Evolutionary conservation across 495 filamentous ascomycete genomes (phyloP).

Genomic region (Hypoxylon crocopeplum): DNA sequence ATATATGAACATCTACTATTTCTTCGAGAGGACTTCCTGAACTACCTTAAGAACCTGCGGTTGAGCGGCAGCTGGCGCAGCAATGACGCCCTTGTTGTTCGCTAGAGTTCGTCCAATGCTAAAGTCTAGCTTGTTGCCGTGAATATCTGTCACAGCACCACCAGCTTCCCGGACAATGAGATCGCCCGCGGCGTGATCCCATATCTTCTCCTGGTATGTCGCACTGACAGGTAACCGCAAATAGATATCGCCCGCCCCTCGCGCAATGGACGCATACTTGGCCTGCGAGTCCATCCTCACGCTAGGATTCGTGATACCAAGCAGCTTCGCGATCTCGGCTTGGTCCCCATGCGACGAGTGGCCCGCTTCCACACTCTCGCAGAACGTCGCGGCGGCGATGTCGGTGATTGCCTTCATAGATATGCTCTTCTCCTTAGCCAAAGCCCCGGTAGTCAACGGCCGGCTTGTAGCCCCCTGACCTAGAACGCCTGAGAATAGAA

Average conservation of each 20-base stretch:
- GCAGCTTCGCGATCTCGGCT: conserved; percentile 77
- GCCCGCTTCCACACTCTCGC: conserved; percentile 90
- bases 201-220: conserved; percentile 98
- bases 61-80: conserved; percentile 79
- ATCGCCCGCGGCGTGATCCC: conserved; percentile 98
- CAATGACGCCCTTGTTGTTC: conserved; percentile 91
- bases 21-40: conserved; percentile 69
- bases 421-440: conserved; percentile 69
- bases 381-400: conserved; percentile 83
- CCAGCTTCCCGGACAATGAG: conserved; percentile 94
- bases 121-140: conserved; percentile 83
- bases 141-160: conserved; percentile 85
- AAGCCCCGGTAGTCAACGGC: conserved; percentile 65
- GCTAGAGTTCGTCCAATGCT: conserved; percentile 83
- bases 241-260: conserved; percentile 94
- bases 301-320: conserved; percentile 84
- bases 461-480: conserved; percentile 79
- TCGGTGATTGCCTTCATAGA: conserved; percentile 77
- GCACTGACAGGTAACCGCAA: conserved; percentile 82
- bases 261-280: conserved; percentile 95
- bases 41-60: conserved; percentile 80
- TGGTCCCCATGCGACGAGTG: conserved; percentile 91
- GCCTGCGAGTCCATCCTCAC: conserved; percentile 97
- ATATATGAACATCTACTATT: conserved; percentile 30
- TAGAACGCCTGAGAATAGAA: conserved; percentile 80